Evolutionary conservation across 257 asterid genomes (phyloP), one percentile per base, ranked within the genome.

Genomic region (Nicotiana tabacum): DNA sequence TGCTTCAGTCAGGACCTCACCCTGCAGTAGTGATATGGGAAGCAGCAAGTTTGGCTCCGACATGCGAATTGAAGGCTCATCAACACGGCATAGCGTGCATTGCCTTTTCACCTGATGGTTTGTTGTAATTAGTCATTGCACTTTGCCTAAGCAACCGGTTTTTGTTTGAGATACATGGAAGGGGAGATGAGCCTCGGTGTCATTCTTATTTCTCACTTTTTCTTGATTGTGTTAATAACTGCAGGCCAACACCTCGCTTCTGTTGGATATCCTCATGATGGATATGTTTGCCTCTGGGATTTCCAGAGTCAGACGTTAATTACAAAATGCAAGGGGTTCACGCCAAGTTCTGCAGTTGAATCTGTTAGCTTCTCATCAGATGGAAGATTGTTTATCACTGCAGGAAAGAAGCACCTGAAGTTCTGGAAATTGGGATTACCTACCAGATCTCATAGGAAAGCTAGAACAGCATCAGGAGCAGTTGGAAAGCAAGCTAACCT

Each of bases 221-320:
- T 35, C 12, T 53, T 35, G 37, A 35, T 80, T 78, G 56, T 86
- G 55, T 66, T 66, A 37, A 46, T 46, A 69, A 21, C 10, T 60
- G 58, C 84, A 92, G 97, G 95, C 61, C 91, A 87, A 83, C 90
- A 89, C 69, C 83, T 92, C 82, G 89, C 86, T 53, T 91, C 95
- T 33, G 90, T 89, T 90, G 97, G 97, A 85, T 85, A 82, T 81
- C 88, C 91, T 53, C 90, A 89, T 84, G 97, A 92, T 86, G 95
- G 94, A 61, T 89, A 84, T 81, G 81, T 92, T 46, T 92, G 93
- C 87, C 88, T 92, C 83, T 92, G 95, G 97, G 91, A 92, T 82
- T 89, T 89, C 90, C 86, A 83, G 62, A 86, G 83, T 53, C 89
- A 86, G 83, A 69, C 83, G 33, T 69, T 91, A 85, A 89, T 85